Percentiles rank a stretch among this genome's conserved stretches.
Evolutionary conservation across 2,329 filamentous ascomycete species (phyloP).

Genomic region (Colletotrichum cuscutae): DNA sequence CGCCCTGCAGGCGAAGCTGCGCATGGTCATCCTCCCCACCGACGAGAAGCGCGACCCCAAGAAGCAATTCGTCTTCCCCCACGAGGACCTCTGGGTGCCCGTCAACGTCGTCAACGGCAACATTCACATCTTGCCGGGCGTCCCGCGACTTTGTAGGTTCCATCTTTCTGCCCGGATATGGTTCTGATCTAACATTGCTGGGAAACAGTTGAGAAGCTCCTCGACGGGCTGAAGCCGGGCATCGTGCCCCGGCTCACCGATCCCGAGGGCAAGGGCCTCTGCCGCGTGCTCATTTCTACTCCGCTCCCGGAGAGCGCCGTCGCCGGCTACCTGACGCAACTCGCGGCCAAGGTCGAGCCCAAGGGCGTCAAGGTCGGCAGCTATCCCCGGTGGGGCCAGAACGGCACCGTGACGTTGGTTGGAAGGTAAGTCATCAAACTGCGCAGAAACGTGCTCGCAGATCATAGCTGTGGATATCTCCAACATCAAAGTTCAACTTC

Average conservation of each 20-base stretch:
- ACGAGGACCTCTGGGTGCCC: slow-evolving; percentile 90
- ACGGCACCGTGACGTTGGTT: slow-evolving; percentile 92
- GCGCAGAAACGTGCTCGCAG: not conserved
- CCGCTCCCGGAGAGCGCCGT: slow-evolving; percentile 88
- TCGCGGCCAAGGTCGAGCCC: slow-evolving; percentile 78
- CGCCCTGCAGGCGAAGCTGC: slow-evolving; percentile 80
- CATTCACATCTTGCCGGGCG: slow-evolving; percentile 90
- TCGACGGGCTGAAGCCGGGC: slow-evolving; percentile 79
- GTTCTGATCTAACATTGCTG: slow-evolving; percentile 6
- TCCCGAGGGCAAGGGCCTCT: slow-evolving; percentile 83
- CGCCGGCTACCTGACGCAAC: slow-evolving; percentile 82
- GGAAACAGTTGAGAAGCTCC: slow-evolving; percentile 72
- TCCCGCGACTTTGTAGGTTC: slow-evolving; percentile 78
- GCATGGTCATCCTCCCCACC: slow-evolving; percentile 90
- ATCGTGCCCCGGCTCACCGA: slow-evolving; percentile 79
- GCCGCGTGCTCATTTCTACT: slow-evolving; percentile 85
- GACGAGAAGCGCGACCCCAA: slow-evolving; percentile 73
- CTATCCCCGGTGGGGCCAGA: slow-evolving; percentile 92
- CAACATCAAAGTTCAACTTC: not conserved
- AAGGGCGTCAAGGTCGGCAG: slow-evolving; percentile 92
- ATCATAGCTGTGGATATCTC: not conserved
- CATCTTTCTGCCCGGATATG: not conserved
- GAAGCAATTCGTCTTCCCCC: slow-evolving; percentile 82
- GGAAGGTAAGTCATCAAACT: slow-evolving; percentile 57
- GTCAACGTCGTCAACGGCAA: slow-evolving; percentile 91